Conservation (phyloP, 169 alveolate genomes). For the Plasmodium vivax region DNA sequence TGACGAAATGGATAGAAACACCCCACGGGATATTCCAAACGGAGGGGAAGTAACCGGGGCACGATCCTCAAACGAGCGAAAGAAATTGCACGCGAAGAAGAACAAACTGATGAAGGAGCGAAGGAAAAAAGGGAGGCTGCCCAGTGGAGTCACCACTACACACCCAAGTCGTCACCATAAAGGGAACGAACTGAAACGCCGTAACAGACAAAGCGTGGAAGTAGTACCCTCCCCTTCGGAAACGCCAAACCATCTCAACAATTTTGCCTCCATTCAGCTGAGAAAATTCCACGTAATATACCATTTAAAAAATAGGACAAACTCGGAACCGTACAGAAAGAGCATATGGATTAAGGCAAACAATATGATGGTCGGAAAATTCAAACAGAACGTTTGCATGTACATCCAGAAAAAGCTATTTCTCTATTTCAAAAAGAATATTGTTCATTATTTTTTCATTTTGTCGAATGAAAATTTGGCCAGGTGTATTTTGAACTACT, state of each 20-base stretch:
- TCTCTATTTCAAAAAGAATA: slow-evolving; percentile 49
- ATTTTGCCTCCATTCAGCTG: slow-evolving; percentile 29
- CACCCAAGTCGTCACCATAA: not conserved
- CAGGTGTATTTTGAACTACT: slow-evolving; percentile 49
- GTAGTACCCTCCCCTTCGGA: not conserved
- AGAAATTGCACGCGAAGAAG: not conserved
- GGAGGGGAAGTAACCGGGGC: not conserved
- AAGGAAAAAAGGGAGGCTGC: not conserved
- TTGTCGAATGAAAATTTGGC: slow-evolving; percentile 61
- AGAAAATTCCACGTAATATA: slow-evolving; percentile 40
- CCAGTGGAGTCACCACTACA: not conserved
- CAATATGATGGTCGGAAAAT: slow-evolving; percentile 39
- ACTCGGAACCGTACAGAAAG: slow-evolving; percentile 43
- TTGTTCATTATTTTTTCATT: slow-evolving; percentile 51
- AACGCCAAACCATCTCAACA: not conserved
- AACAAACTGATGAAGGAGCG: not conserved
- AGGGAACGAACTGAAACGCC: not conserved
- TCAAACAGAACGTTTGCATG: slow-evolving; percentile 11
- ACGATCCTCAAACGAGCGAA: not conserved
- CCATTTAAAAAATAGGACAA: slow-evolving; percentile 45
- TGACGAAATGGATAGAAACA: not conserved
- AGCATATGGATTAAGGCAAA: slow-evolving; percentile 37
- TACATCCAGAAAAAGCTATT: slow-evolving; percentile 56
- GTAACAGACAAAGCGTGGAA: not conserved
- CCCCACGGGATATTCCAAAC: not conserved